A percentile compares a stretch with the other conserved stretches of the same genome.
phyloP scores from a whole-genome alignment of 805 yeast genomes.

The Monosporozyma yasuniensis region DNA sequence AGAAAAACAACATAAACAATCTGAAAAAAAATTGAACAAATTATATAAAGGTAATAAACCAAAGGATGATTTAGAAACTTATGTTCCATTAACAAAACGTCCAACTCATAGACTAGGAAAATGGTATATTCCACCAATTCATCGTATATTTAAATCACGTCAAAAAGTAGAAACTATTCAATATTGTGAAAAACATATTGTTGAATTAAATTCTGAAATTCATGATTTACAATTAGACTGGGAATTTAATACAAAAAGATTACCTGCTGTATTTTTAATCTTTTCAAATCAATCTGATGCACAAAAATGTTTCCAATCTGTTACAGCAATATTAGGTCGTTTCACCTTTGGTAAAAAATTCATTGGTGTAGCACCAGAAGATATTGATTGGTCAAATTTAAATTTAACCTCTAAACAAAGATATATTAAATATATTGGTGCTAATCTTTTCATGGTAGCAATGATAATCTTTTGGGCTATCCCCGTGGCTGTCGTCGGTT shows the following conservation, averaged over 20 bases:
- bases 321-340: constrained; percentile 45
- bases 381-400: constrained; percentile 75
- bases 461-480: constrained; percentile 87
- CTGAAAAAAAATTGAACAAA: constrained; percentile 35
- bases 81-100: constrained; percentile 63
- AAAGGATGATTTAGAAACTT: constrained; percentile 47
- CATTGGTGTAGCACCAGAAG: constrained; percentile 69
- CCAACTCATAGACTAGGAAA: constrained; percentile 69
- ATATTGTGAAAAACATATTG: constrained; percentile 57
- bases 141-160: constrained; percentile 45
- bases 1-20: constrained; percentile 50
- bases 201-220: constrained; percentile 61
- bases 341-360: constrained; percentile 36
- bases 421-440: constrained; percentile 45
- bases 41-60: constrained; percentile 38
- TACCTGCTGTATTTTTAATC: constrained; percentile 69
- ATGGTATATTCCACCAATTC: constrained; percentile 22
- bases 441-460: constrained; percentile 53
- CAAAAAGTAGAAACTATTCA: constrained; percentile 78
- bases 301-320: constrained; percentile 81
- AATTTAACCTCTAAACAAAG: constrained; percentile 50
- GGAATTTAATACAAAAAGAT: constrained; percentile 38
- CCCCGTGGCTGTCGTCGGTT: constrained; percentile 97
- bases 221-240: constrained; percentile 45
- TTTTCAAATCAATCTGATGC: constrained; percentile 80